Percentiles rank a stretch among this genome's conserved stretches.
Evolutionary conservation across 2,329 filamentous ascomycete genomes (phyloP).

Genomic region (Fusarium albidum): DNA sequence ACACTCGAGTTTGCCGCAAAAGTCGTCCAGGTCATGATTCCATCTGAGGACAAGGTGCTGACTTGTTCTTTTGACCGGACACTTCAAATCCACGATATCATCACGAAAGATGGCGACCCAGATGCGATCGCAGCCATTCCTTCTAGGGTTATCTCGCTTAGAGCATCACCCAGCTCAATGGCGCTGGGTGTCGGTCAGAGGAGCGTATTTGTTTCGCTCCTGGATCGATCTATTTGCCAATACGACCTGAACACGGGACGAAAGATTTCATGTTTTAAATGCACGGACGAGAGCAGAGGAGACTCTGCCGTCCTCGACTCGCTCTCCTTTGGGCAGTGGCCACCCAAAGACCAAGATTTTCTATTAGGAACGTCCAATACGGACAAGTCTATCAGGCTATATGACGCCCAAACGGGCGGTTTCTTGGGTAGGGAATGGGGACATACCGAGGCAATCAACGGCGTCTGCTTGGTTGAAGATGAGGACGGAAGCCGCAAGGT

Average conservation of each 20-base stretch:
- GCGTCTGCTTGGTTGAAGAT: constrained; percentile 75
- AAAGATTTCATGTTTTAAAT: constrained; percentile 78
- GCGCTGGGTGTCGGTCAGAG: constrained; percentile 69
- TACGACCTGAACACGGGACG: constrained; percentile 74
- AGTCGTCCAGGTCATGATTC: constrained; percentile 77
- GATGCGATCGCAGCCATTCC: constrained; percentile 80
- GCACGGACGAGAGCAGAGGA: constrained; percentile 78
- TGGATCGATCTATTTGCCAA: constrained; percentile 68
- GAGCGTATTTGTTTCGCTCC: constrained; percentile 65
- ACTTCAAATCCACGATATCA: constrained; percentile 80
- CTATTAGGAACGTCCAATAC: constrained; percentile 91
- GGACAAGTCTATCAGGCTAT: constrained; percentile 93
- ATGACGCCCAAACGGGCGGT: constrained; percentile 78
- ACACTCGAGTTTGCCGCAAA: constrained; percentile 93
- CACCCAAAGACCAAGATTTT: constrained; percentile 65
- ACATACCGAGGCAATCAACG: constrained; percentile 92
- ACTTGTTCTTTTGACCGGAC: constrained; percentile 92
- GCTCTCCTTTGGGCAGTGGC: constrained; percentile 69
- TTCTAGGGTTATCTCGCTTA: constrained; percentile 79
- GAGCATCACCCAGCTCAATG: constrained; percentile 89
- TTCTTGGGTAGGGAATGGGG: constrained; percentile 93
- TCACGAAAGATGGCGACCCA: constrained; percentile 71
- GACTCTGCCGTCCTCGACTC: constrained; percentile 88
- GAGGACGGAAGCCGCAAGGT: constrained; percentile 65
- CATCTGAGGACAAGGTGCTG: constrained; percentile 77